Percentiles rank a stretch among this genome's conserved stretches.
phyloP scores from a whole-genome alignment of 805 yeast species.

The Starmerella asiatica region DNA sequence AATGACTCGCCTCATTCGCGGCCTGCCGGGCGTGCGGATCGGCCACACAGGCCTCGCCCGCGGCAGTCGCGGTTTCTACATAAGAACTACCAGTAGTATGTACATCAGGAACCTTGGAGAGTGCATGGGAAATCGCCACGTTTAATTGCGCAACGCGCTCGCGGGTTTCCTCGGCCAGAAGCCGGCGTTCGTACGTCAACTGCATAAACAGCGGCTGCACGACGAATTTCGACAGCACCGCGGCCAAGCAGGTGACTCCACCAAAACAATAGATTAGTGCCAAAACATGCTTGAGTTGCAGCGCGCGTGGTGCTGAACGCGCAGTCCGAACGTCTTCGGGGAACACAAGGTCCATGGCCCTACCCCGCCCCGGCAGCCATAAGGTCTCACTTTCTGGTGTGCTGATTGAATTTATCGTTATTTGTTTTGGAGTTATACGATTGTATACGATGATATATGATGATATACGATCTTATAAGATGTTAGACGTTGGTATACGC shows the following conservation, averaged over 20 bases:
- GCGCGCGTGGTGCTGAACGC: conserved; percentile 12
- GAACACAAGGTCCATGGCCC: conserved; percentile 18
- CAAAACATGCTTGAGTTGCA: conserved; percentile 21
- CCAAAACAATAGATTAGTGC: conserved; percentile 26
- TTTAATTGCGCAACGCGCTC: conserved; percentile 20
- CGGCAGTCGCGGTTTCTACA: conserved; percentile 14
- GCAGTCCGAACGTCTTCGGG: conserved; percentile 22
- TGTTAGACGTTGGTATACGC: too few relatives aligned
- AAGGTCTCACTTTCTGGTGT: not conserved
- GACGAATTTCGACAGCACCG: conserved; percentile 24
- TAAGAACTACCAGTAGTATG: conserved; percentile 14
- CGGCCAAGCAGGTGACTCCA: conserved; percentile 23
- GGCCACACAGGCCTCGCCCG: conserved; percentile 1
- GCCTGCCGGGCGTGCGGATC: not conserved
- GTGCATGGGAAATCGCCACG: conserved; percentile 15
- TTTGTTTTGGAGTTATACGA: not conserved
- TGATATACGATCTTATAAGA: too few relatives aligned
- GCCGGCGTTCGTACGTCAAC: conserved; percentile 25
- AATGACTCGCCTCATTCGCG: not conserved
- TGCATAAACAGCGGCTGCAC: conserved; percentile 26
- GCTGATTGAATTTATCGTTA: not conserved
- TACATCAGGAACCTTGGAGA: conserved; percentile 19
- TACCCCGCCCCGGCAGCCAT: not conserved
- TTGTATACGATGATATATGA: not conserved
- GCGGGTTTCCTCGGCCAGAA: conserved; percentile 23